Evolutionary conservation across 2,329 filamentous ascomycete genomes (phyloP), one percentile per base, ranked within the genome.

Genomic region (Alternaria tenuissima): DNA sequence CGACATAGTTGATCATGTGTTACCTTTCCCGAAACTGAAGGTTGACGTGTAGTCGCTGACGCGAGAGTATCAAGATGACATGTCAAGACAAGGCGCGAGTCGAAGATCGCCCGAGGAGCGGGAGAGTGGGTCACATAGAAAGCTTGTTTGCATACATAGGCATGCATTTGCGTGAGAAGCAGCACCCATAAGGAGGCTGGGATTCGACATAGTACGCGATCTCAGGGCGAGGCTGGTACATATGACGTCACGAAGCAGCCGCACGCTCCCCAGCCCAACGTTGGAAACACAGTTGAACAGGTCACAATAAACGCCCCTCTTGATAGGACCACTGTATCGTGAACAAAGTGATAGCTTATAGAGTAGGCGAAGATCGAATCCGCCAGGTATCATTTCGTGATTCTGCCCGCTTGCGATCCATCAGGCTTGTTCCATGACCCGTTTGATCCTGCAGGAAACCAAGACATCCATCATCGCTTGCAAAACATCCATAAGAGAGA

Each of bases 341-440:
- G 56, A 52, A 57, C 32, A 62, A 58, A 62, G 57, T 63, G 53
- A 63, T 65, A 64, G 51, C 41, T 60, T 44, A 59, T 58, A 58
- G 66, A 60, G 62, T 63, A 68, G 75, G 71, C 72, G 72, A 70
- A 67, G 59, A 62, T 61, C 48, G 64, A 67, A 61, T 66, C 71
- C 73, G 73, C 71, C 73, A 77, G 75, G 75, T 78, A 78, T 78
- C 75, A 76, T 70, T 72, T 74, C 69, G 71, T 76, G 65, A 73
- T 64, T 60, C 59, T 66, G 66, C 57, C 55, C 60, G 57, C 64
- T 63, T 63, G 66, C 67, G 58, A 55, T 63, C 64, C 62, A 53
- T 67, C 62, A 59, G 55, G 52, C 61, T 63, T 57, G 61, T 60
- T 65, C 63, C 66, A 64, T 68, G 64, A 67, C 61, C 65, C 63